Base-by-base conservation (phyloP, 2,329 filamentous ascomycete species). In the Epichloe glyceriae region DNA sequence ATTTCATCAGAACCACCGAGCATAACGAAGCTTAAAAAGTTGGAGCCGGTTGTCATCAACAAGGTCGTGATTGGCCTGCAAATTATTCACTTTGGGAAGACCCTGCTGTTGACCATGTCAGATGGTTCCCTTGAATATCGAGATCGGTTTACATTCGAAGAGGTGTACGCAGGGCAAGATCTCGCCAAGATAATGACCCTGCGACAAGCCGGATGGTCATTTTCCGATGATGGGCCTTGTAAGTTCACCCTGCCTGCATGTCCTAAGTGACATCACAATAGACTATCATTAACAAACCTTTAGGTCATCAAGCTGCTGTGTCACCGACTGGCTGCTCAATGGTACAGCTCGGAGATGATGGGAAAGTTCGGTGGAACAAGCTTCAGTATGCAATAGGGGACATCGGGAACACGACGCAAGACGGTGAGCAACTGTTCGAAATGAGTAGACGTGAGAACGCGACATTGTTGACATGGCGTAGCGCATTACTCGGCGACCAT, bases 91-190 rank as follows among this genome's bases (percentile, higher is more conserved):
- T 80, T 84, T 53, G 85, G 86, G 46, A 88, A 81, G 52, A 74
- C 85, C 2, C 56, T 95, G 2, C 82, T 84, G 33, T 73, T 95
- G 52, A 76, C 78, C 26, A 87, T 87, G 58, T 86, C 86, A 54
- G 89, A 95, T 62, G 87, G 90, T 11, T 85, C 82, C 0, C 73
- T 94, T 3, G 83, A 93, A 57, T 87, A 91, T 64, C 80, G 87
- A 51, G 86, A 94, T 60, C 79, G 88, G 11, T 74, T 78, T 46
- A 86, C 80, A 0, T 84, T 95, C 76, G 74, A 80, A 4, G 75
- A 83, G 49, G 71, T 90, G 1, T 82, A 79, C 55, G 75, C 78
- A 5, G 77, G 84, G 51, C 74, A 76, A 30, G 83, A 85, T 58
- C 67, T 79, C 7, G 76, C 80, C 42, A 80, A 73, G 44, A 79